Conservation (phyloP, 352 stramenopile genomes). For the Phytophthora cryptogea region DNA sequence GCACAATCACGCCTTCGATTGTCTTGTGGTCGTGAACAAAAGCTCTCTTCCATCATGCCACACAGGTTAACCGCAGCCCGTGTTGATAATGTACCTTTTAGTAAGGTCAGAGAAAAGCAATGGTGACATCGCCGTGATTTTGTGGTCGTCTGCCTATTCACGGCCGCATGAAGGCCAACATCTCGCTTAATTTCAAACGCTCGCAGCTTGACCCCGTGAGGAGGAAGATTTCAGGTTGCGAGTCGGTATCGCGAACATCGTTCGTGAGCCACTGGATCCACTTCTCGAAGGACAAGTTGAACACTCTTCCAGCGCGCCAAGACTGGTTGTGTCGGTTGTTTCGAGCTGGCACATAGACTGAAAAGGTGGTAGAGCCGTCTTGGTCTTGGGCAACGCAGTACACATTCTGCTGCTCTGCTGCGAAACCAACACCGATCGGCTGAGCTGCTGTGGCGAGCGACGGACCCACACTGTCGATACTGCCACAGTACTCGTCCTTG, state of each 20-base stretch:
- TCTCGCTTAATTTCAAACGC: constrained; percentile 6
- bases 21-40: no score
- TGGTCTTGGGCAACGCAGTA: constrained; percentile 4
- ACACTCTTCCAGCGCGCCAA: neutral
- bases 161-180: constrained; percentile 1
- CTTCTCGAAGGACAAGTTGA: constrained; percentile 3
- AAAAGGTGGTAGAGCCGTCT: neutral
- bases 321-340: neutral
- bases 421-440: neutral
- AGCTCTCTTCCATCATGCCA: no score
- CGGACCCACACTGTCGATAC: neutral
- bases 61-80: no score
- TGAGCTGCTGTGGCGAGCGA: neutral
- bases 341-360: neutral
- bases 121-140: no score
- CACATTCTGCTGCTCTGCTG: neutral
- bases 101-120: no score
- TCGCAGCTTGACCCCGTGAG: constrained; percentile 4
- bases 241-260: constrained; percentile 1
- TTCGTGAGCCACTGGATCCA: constrained; percentile 3
- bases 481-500: neutral
- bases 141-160: neutral
- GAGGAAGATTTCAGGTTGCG: constrained; percentile 4
- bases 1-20: no score
- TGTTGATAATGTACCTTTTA: constrained; percentile 10